A percentile compares a stretch with the other conserved stretches of the same genome.
Evolutionary conservation across 768 basidiomycete species (phyloP).

Genomic region (Pseudohyphozyma bogoriensis): DNA sequence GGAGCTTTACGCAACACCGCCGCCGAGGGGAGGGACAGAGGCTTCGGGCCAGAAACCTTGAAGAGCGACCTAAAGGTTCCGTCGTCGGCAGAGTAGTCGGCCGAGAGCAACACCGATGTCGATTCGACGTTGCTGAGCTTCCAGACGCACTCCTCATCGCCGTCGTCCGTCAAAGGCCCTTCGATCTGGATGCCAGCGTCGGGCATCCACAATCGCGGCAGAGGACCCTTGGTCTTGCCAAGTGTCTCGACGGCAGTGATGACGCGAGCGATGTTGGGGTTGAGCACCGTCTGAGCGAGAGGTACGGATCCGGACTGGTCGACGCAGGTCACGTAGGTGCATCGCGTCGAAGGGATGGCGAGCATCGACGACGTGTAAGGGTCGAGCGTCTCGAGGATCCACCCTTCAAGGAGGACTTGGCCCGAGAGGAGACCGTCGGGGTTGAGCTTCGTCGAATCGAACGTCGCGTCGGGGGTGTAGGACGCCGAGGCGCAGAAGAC

Average conservation of each 20-base stretch:
- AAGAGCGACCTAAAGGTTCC: slow-evolving; percentile 13
- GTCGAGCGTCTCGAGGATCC: slow-evolving; percentile 92
- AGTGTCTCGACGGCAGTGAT: slow-evolving; percentile 65
- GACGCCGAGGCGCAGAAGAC: slow-evolving; percentile 79
- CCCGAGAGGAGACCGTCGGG: slow-evolving; percentile 63
- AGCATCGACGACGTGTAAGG: slow-evolving; percentile 90
- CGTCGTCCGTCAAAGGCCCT: slow-evolving; percentile 30
- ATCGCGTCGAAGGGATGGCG: slow-evolving; percentile 82
- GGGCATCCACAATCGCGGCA: slow-evolving; percentile 63
- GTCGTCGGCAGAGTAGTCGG: slow-evolving; percentile 7
- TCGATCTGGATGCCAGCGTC: slow-evolving; percentile 43
- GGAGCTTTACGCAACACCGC: neutral
- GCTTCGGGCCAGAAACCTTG: slow-evolving; percentile 1
- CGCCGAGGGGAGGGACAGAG: neutral
- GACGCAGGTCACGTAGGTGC: slow-evolving; percentile 70
- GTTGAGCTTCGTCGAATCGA: slow-evolving; percentile 57
- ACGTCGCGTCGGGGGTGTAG: slow-evolving; percentile 14
- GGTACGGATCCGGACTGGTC: slow-evolving; percentile 82
- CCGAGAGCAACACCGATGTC: neutral
- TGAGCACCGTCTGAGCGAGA: slow-evolving; percentile 73
- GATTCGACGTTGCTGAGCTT: slow-evolving; percentile 15
- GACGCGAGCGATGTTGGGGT: slow-evolving; percentile 60
- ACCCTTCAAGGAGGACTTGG: slow-evolving; percentile 76
- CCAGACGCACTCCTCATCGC: slow-evolving; percentile 28
- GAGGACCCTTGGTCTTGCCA: slow-evolving; percentile 54